Evolutionary conservation across 768 basidiomycete species (phyloP).

Genomic region (Brasilioporus rufonigricans): DNA sequence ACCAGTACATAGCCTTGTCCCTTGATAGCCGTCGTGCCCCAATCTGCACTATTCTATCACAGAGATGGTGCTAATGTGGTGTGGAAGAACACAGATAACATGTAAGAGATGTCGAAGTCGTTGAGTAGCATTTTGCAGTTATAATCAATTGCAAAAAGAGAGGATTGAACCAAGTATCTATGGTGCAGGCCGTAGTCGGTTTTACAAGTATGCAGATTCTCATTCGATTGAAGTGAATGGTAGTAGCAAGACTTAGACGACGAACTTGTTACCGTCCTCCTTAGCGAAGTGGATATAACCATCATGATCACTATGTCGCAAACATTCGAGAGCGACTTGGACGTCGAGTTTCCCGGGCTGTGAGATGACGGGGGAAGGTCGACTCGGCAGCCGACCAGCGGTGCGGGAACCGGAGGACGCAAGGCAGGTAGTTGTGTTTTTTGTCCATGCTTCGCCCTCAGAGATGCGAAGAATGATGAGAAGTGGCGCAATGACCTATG

Average conservation of each 20-base stretch:
- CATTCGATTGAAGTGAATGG: too few species aligned
- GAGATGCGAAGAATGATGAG: slow-evolving; percentile 49
- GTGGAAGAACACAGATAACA: too few species aligned
- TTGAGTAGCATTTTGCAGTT: too few species aligned
- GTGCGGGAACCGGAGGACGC: neutral
- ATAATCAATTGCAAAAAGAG: too few species aligned
- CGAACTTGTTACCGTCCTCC: neutral
- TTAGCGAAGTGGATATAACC: slow-evolving; percentile 1
- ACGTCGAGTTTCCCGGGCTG: slow-evolving; percentile 8
- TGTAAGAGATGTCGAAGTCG: too few species aligned
- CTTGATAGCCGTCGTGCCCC: too few species aligned
- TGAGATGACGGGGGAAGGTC: neutral
- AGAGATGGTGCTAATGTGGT: too few species aligned
- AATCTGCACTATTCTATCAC: too few species aligned
- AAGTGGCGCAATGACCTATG: slow-evolving; percentile 44
- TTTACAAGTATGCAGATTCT: too few species aligned
- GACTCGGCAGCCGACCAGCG: slow-evolving; percentile 7
- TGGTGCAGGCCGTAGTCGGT: too few species aligned
- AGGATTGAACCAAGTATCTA: too few species aligned
- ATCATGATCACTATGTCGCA: slow-evolving; percentile 1
- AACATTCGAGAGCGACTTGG: slow-evolving; percentile 15
- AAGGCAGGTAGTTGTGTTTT: slow-evolving; percentile 12
- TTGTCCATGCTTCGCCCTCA: slow-evolving; percentile 43
- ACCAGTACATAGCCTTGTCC: too few species aligned
- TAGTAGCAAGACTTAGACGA: neutral